A percentile compares a stretch with the other conserved stretches of the same genome.
These are phyloP conservation scores for Cadophora malorum DNA, from an alignment of 2,329 filamentous ascomycete genomes.

Conservation along the genomic window DNA sequence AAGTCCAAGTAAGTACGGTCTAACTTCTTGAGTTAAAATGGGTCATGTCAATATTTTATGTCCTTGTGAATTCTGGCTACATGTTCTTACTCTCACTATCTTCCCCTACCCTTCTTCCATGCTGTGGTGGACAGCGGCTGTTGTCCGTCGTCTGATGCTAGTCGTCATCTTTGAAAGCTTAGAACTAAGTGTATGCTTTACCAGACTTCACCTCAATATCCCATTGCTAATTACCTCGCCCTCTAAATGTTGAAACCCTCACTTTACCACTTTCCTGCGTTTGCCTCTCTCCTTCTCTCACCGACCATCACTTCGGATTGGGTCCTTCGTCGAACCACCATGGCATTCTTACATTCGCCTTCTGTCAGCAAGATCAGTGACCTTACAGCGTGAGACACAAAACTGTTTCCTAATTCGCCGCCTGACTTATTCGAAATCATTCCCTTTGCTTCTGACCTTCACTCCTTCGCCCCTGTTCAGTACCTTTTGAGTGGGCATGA, in stretches of 20 bases:
- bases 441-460: slow-evolving; percentile 1
- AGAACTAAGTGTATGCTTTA: background rate
- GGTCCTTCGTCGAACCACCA: background rate
- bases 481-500: background rate
- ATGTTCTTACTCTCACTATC: too few relatives aligned
- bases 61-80: too few relatives aligned
- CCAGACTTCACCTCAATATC: background rate
- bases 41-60: background rate
- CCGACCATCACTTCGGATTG: background rate
- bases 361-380: background rate
- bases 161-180: background rate
- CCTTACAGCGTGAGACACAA: background rate
- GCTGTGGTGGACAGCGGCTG: too few relatives aligned
- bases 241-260: background rate
- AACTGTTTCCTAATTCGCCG: background rate
- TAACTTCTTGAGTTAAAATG: background rate
- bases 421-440: slow-evolving; percentile 1
- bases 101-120: too few relatives aligned
- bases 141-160: too few relatives aligned
- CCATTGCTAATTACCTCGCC: background rate
- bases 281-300: background rate
- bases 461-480: background rate
- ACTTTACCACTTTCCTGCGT: background rate
- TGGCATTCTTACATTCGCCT: background rate
- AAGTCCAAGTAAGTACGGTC: too few relatives aligned